Conservation (phyloP, 2,329 filamentous ascomycete species). For the Mariannaea sp. region DNA sequence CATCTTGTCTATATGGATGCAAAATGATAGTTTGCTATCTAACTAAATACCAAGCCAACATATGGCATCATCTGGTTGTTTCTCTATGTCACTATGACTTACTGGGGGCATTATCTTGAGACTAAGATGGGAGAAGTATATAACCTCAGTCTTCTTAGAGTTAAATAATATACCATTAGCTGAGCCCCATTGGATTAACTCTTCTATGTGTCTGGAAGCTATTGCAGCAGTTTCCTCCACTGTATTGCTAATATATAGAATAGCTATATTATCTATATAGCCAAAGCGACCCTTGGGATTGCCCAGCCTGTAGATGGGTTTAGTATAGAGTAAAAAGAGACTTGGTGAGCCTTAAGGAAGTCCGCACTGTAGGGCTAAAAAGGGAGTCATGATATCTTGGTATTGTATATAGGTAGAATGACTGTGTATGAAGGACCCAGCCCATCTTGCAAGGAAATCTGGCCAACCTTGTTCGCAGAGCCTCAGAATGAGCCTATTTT, state of each 20-base stretch:
- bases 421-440: constrained; percentile 20
- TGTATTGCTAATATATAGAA: constrained; percentile 21
- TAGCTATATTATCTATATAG: constrained; percentile 28
- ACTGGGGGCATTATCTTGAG: background rate
- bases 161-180: background rate
- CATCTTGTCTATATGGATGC: background rate
- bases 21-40: background rate
- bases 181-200: background rate
- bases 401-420: background rate
- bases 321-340: too few relatives aligned
- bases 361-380: background rate
- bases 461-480: too few relatives aligned
- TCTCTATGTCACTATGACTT: constrained; percentile 1
- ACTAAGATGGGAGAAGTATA: background rate
- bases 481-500: constrained; percentile 3
- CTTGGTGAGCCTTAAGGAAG: too few relatives aligned
- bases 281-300: too few relatives aligned
- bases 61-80: background rate
- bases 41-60: background rate
- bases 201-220: constrained; percentile 4
- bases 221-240: constrained; percentile 18
- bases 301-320: too few relatives aligned
- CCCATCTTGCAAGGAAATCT: constrained; percentile 15
- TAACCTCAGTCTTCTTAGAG: too few relatives aligned
- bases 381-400: constrained; percentile 12